Evolutionary conservation across 73 alveolate species (phyloP), one percentile per base, ranked within the genome.

Genomic region (Durusdinium trenchii): DNA sequence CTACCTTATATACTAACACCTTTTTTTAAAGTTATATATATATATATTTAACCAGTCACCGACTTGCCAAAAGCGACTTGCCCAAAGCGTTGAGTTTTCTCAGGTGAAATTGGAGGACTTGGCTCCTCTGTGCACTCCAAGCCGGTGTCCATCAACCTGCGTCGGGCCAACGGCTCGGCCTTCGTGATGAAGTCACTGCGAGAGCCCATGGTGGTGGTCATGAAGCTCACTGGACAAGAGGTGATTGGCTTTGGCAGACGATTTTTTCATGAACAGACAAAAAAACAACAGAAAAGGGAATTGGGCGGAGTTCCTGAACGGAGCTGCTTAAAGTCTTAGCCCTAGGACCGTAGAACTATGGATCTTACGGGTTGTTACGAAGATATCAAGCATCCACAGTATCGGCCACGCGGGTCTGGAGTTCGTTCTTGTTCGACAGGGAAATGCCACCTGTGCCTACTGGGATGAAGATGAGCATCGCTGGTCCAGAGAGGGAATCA

Each of bases 391-490:
- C 6, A 7, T 23, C 38, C 38, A 7, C 16, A 23, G 42, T 14
- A 62, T 62, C 38, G 16, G 78, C 9, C 43, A 14, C 78, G 20
- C 78, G 16, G 16, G 16, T 62, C 78, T 23, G 38, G 5, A 9
- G 20, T 7, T 12, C 38, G 78, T 23, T 62, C 38, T 23, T n/a
- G 2, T 48, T 69, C 42, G 36, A 1, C 32, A 76, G 86, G 86
- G 26, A 40, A 84, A 84, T 12, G 94, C 51, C 38, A 84, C 94
- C 30, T 84, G 94, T 32, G 75, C 94, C 71, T 84, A 84, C 36
- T 84, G 94, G 94, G 94, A 84, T n/a, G 94, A 84, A 20, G 94
- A 84, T 3, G 76, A 84, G 51, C 69, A 38, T 50, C 94, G 76
- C 3, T 84, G 94, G 94, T 84, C 94, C n/a, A 51, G 32, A 35